Percentiles rank a stretch among this genome's conserved stretches.
Conservation (phyloP, 257 asterid species). For the Buddleja alternifolia region DNA sequence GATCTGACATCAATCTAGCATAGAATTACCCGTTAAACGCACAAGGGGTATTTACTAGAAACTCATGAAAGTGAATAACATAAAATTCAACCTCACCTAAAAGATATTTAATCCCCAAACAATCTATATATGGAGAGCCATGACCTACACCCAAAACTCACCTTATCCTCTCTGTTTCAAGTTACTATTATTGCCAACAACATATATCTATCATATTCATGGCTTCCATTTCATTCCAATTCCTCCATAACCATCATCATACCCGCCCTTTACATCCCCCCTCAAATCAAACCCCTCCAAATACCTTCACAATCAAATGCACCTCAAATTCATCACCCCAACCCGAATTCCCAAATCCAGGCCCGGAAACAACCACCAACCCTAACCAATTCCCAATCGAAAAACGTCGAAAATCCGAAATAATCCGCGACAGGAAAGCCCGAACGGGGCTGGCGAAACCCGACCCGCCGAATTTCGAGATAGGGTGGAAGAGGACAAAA, state of each 20-base stretch:
- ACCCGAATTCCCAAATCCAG: conserved; percentile 52
- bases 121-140: background rate
- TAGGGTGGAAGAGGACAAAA: conserved; percentile 91
- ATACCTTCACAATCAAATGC: conserved; percentile 42
- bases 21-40: no score
- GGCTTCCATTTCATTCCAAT: conserved; percentile 54
- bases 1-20: no score
- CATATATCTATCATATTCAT: conserved; percentile 18
- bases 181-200: background rate
- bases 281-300: conserved; percentile 17
- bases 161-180: conserved; percentile 39
- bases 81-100: no score
- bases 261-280: background rate
- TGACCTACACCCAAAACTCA: background rate
- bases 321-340: conserved; percentile 41
- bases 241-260: conserved; percentile 37
- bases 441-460: conserved; percentile 54
- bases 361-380: conserved; percentile 51
- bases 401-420: conserved; percentile 65
- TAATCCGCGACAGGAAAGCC: conserved; percentile 57
- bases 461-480: conserved; percentile 78
- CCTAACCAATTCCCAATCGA: conserved; percentile 76
- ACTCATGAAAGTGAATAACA: no score
- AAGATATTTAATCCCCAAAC: background rate
- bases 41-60: no score